These are phyloP conservation scores for Pythium brachiatum DNA, from an alignment of 352 stramenopile genomes.

Conservation along the genomic window DNA sequence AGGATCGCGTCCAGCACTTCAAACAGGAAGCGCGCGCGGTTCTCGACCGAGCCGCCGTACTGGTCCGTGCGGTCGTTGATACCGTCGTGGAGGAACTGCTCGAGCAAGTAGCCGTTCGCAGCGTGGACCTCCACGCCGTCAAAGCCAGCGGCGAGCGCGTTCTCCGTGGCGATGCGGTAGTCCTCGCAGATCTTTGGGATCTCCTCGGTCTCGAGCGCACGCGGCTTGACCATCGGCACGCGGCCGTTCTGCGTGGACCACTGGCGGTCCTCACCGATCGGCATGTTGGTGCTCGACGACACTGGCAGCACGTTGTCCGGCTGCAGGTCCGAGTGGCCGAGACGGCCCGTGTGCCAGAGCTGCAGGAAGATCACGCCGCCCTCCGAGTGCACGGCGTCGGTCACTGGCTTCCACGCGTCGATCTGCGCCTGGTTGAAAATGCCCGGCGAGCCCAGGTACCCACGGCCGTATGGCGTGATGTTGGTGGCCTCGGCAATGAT, in stretches of 20 bases:
- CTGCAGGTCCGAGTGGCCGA: slow-evolving; percentile 32
- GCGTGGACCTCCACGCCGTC: slow-evolving; percentile 62
- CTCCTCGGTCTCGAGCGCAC: slow-evolving; percentile 55
- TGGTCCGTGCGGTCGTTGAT: slow-evolving; percentile 69
- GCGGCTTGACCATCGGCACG: slow-evolving; percentile 36
- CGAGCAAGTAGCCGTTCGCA: slow-evolving; percentile 88
- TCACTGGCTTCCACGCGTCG: slow-evolving; percentile 37
- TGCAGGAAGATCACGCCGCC: slow-evolving; percentile 59
- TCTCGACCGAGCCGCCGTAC: slow-evolving; percentile 74
- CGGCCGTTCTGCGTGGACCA: slow-evolving; percentile 3
- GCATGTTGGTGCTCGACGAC: slow-evolving; percentile 15
- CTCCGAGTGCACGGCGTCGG: slow-evolving; percentile 57
- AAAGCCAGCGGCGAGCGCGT: slow-evolving; percentile 36
- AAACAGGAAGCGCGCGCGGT: slow-evolving; percentile 52
- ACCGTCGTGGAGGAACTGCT: slow-evolving; percentile 74
- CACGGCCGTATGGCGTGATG: slow-evolving; percentile 23
- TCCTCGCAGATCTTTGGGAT: slow-evolving; percentile 55
- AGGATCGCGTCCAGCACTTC: slow-evolving; percentile 48
- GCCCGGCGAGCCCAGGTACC: slow-evolving; percentile 28
- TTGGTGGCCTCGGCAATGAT: slow-evolving; percentile 42
- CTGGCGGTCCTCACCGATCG: background rate
- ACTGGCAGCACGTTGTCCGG: slow-evolving; percentile 5
- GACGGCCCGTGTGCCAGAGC: slow-evolving; percentile 68
- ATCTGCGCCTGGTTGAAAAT: slow-evolving; percentile 39
- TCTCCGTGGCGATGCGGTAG: slow-evolving; percentile 47